Evolutionary conservation across 164 flowering plant species (phyloP), one percentile per base, ranked within the genome.

Genomic region (Tetracentron sinense): DNA sequence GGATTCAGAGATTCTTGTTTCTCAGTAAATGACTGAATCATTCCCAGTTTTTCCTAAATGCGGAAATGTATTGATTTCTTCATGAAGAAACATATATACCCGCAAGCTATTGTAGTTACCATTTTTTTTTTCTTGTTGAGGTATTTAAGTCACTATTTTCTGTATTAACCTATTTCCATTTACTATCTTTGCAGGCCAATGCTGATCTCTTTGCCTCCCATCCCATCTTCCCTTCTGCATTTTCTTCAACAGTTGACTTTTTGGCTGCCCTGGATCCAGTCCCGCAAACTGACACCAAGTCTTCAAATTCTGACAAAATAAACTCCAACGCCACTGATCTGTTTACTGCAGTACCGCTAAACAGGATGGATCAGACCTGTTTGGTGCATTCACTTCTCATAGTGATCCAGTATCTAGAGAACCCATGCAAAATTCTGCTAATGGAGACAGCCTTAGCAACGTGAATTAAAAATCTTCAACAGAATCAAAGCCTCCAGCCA

Each of bases 281-380:
- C 44, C 54, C 72, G 54, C 81, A 74, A 55, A 63, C 78, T 33
- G 86, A 80, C 62, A 65, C 60, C 33, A 79, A 69, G 25, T 21
- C 81, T 58, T 62, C 74, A 52, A 74, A 81, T 49, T 26, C 83
- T 63, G 84, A 70, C 21, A 67, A 78, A 8, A 31, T 58, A 20
- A 76, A 61, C 26, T 55, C 69, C 31, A 72, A 44, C 38, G 28
- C 61, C 10, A 64, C 80, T 64, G 99, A 92, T 75, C 98, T 98
- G 19, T 95, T 95, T 80, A 93, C 91, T 65, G 77, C 91, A 8
- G 77, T 95, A 61, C 95, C 98, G 4, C 66, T 88, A 28, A 86
- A 81, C 78, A 84, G 58, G 95, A 85, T 75, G 86, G 82, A 38
- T 79, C 92, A 27, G 95, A 92, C 69, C 52, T 75, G 48, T 87